phyloP scores from a whole-genome alignment of 495 filamentous ascomycete species.

The Staphylotrichum tortipilum region DNA sequence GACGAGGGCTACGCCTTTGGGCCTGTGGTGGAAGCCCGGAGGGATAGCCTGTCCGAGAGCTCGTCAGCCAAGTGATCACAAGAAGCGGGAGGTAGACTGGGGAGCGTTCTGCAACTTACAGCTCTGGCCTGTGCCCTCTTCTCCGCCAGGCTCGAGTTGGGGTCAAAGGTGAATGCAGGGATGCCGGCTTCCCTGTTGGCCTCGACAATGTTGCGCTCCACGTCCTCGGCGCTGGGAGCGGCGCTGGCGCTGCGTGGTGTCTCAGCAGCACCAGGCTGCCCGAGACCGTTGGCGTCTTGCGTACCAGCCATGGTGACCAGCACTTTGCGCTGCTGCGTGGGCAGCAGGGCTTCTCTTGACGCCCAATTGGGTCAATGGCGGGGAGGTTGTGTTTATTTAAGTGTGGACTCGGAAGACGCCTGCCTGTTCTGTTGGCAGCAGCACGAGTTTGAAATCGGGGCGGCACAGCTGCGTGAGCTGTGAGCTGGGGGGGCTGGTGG shows the following conservation, averaged over 20 bases:
- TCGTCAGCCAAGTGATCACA: slow-evolving; percentile 12
- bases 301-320: slow-evolving; percentile 32
- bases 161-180: slow-evolving; percentile 76
- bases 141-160: slow-evolving; percentile 71
- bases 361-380: slow-evolving; percentile 16
- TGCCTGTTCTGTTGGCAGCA: background rate
- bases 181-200: slow-evolving; percentile 70
- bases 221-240: slow-evolving; percentile 56
- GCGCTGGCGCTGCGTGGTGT: slow-evolving; percentile 60
- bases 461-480: background rate
- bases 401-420: background rate
- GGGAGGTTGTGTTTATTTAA: no score
- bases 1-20: slow-evolving; percentile 57
- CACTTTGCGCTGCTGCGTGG: slow-evolving; percentile 9
- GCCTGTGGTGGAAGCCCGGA: slow-evolving; percentile 57
- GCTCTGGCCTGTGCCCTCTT: slow-evolving; percentile 71
- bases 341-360: slow-evolving; percentile 1
- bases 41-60: slow-evolving; percentile 34
- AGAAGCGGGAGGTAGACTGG: background rate
- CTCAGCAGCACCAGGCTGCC: slow-evolving; percentile 68
- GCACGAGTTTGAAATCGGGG: background rate
- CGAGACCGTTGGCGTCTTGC: slow-evolving; percentile 51
- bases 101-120: slow-evolving; percentile 48
- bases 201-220: slow-evolving; percentile 60
- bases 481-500: background rate